phyloP scores from a whole-genome alignment of 2,329 filamentous ascomycete genomes.

The Pestalotiopsis sp. region DNA sequence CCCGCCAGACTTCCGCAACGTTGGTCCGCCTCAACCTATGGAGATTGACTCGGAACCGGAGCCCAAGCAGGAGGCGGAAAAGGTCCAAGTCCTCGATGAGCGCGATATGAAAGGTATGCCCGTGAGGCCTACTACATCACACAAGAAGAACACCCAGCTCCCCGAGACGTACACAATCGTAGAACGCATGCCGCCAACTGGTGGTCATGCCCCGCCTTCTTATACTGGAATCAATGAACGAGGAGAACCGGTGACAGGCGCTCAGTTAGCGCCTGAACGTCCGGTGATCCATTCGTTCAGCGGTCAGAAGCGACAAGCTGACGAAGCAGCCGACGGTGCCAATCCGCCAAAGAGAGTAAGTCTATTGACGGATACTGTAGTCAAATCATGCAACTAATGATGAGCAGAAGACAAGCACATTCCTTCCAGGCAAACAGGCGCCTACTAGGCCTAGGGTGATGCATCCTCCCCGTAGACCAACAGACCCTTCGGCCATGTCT shows the following conservation, averaged over 20 bases:
- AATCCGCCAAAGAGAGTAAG: conserved; percentile 29
- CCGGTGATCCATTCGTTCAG: conserved; percentile 30
- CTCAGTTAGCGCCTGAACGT: conserved; percentile 21
- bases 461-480: conserved; percentile 26
- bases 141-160: conserved; percentile 23
- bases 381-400: not conserved
- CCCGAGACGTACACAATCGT: conserved; percentile 28
- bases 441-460: conserved; percentile 27
- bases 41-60: not conserved
- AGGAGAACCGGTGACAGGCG: conserved; percentile 24
- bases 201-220: conserved; percentile 4
- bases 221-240: conserved; percentile 28
- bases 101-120: conserved; percentile 30
- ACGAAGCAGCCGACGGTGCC: conserved; percentile 18
- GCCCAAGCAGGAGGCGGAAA: not conserved
- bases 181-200: conserved; percentile 18
- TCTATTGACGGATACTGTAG: not conserved
- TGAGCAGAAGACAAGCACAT: conserved; percentile 21
- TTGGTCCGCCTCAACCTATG: conserved; percentile 5
- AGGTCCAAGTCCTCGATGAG: conserved; percentile 18
- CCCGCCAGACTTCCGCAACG: conserved; percentile 19
- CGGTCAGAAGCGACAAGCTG: conserved; percentile 27
- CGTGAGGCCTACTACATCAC: conserved; percentile 18
- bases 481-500: conserved; percentile 30
- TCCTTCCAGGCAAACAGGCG: conserved; percentile 15